Conservation (phyloP, 1,139 yeast genomes). For the Yamadazyma diddensiae region DNA sequence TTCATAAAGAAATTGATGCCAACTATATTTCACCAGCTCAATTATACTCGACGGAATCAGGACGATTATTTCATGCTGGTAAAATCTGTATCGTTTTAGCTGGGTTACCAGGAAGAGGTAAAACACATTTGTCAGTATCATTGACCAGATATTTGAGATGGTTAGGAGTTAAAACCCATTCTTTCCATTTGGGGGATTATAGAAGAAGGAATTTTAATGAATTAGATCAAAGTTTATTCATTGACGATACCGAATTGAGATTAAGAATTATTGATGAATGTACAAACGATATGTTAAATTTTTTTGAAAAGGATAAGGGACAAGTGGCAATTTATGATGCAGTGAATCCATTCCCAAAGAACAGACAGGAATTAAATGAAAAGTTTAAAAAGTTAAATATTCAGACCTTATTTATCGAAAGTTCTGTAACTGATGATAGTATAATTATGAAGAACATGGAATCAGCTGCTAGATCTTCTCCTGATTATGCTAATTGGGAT, state of each 20-base stretch:
- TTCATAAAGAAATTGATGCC: slow-evolving; percentile 51
- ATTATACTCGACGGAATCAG: slow-evolving; percentile 85
- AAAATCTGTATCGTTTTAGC: slow-evolving; percentile 84
- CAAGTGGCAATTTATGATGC: slow-evolving; percentile 98
- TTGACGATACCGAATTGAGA: slow-evolving; percentile 57
- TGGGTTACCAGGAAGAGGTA: slow-evolving; percentile 96
- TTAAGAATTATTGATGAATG: slow-evolving; percentile 62
- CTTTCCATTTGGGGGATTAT: slow-evolving; percentile 91
- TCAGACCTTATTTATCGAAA: slow-evolving; percentile 84
- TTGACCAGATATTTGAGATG: slow-evolving; percentile 89
- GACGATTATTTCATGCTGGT: slow-evolving; percentile 92
- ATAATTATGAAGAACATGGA: slow-evolving; percentile 71
- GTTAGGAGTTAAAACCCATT: slow-evolving; percentile 90
- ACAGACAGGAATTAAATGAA: slow-evolving; percentile 57
- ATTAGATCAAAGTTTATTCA: slow-evolving; percentile 70
- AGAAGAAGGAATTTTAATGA: slow-evolving; percentile 55
- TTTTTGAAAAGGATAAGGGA: slow-evolving; percentile 73
- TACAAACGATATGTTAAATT: slow-evolving; percentile 63
- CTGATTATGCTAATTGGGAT: slow-evolving; percentile 80
- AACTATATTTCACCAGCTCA: slow-evolving; percentile 75
- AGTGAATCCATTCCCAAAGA: slow-evolving; percentile 74
- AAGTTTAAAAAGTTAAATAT: slow-evolving; percentile 57
- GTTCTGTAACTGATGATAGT: slow-evolving; percentile 71
- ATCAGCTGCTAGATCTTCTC: slow-evolving; percentile 81
- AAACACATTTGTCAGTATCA: slow-evolving; percentile 89